Evolutionary conservation across 1,284 basidiomycete genomes (phyloP).

Genomic region (Coniferiporia sulphurascens): DNA sequence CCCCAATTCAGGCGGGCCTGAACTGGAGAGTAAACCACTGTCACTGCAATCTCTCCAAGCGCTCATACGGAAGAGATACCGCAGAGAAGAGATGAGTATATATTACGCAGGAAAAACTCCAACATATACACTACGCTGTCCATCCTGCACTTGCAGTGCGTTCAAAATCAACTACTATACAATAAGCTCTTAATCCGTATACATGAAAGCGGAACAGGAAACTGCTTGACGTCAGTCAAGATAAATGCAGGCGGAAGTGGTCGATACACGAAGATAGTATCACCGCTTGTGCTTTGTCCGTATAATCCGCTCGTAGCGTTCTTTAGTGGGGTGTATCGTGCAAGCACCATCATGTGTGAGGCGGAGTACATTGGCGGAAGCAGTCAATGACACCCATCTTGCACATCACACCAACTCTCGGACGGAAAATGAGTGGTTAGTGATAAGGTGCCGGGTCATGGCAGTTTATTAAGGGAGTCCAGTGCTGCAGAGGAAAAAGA

Average conservation of each 20-base stretch:
- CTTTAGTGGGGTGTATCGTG: slow-evolving; percentile 58
- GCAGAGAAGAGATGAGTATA: not conserved
- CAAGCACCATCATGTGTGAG: slow-evolving; percentile 61
- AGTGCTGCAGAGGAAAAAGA: slow-evolving; percentile 58
- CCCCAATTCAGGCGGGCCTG: too few relatives aligned
- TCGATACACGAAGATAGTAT: not conserved
- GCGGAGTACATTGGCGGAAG: slow-evolving; percentile 64
- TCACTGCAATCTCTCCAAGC: not conserved
- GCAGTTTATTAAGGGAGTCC: slow-evolving; percentile 56
- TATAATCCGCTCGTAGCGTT: slow-evolving; percentile 63
- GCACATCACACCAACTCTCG: slow-evolving; percentile 41
- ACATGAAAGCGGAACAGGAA: not conserved
- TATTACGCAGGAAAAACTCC: not conserved
- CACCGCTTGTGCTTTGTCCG: slow-evolving; percentile 39
- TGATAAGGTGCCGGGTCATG: slow-evolving; percentile 48
- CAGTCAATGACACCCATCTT: slow-evolving; percentile 59
- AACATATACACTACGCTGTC: not conserved
- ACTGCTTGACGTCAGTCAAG: not conserved
- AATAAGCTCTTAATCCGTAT: not conserved
- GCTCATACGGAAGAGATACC: not conserved
- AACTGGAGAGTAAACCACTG: too few relatives aligned
- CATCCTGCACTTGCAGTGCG: not conserved
- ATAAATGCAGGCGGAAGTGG: not conserved
- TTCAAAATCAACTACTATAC: not conserved
- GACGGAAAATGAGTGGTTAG: slow-evolving; percentile 50